Evolutionary conservation across 495 filamentous ascomycete species (phyloP), one percentile per base, ranked within the genome.

Genomic region (Friedmanniomyces simplex): DNA sequence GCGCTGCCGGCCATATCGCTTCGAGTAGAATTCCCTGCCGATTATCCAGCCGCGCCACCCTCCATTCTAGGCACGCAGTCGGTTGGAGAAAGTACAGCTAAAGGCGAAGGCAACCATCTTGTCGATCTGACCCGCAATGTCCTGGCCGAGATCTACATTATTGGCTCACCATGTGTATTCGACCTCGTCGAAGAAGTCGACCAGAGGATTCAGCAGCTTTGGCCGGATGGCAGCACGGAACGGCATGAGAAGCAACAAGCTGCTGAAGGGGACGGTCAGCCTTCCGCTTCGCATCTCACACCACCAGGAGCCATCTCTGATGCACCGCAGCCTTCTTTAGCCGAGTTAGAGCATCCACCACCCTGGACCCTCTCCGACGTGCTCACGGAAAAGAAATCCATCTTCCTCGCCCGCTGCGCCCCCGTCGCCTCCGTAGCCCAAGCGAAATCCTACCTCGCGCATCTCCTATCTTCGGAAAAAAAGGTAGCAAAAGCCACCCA

Each of bases 401-500:
- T 88, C 13, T 98, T 98, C 67, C 63, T 97, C 25, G 93, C 84
- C 8, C 83, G 90, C 32, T 82, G 76, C 34, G 84, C 83, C 1
- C 66, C 69, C 1, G 88, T 95, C 13, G 70, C 76, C 0, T 85
- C 81, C 8, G 77, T 84, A 2, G 72, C 73, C 2, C 81, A 94
- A 70, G 90, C 88, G 8, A 77, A 82, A 61, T 67, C 69, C 2
- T 91, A 76, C 63, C 60, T 96, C 10, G 75, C 80, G 37, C 82
- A 94, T 64, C 77, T 96, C 14, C 75, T 94, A 1, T 73, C 82
- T 20, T 84, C 80, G 0, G 89, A 97, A 71, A 91, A 87, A 71
- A 86, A 84, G 60, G 84, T 85, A 41, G 82, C 88, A 11, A 79
- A 79, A 41, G 93, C 93, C 11, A 91, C 91, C 56, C 93, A 98